These are phyloP conservation scores for Solanum ossicruentum DNA, from an alignment of 257 asterid genomes.

Conservation along the genomic window DNA sequence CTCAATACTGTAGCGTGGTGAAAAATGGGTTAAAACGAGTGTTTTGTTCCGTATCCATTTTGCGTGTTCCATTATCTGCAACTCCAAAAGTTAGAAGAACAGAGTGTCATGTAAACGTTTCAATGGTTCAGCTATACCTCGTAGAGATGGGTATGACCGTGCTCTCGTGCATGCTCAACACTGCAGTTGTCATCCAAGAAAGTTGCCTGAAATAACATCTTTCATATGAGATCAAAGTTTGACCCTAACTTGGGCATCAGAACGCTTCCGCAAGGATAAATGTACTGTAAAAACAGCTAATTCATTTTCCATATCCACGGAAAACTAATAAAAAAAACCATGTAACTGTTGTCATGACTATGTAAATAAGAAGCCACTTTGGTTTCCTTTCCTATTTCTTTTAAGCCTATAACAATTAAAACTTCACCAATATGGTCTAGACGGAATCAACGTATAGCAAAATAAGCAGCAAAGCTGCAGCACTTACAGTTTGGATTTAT, in stretches of 20 bases:
- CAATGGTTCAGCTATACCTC: slow-evolving; percentile 41
- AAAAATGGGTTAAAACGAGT: slow-evolving; percentile 79
- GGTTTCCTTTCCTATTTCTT: background rate
- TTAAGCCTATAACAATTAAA: background rate
- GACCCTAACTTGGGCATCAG: background rate
- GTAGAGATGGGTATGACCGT: slow-evolving; percentile 79
- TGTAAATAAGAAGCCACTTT: background rate
- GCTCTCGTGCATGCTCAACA: slow-evolving; percentile 76
- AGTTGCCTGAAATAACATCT: slow-evolving; percentile 56
- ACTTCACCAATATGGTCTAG: background rate
- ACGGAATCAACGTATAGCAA: background rate
- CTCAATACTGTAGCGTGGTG: slow-evolving; percentile 82
- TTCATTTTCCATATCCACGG: background rate
- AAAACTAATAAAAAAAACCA: background rate
- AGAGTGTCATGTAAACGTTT: background rate
- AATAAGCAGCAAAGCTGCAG: background rate
- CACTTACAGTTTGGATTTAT: background rate
- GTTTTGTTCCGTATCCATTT: slow-evolving; percentile 77
- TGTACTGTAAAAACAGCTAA: background rate
- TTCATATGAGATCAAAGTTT: background rate
- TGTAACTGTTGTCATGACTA: background rate
- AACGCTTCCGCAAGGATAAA: background rate
- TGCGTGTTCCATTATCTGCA: slow-evolving; percentile 83
- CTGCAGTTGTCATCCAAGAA: slow-evolving; percentile 73
- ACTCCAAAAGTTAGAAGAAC: background rate